Base-by-base conservation (phyloP, 2,329 filamentous ascomycete genomes). In the Coniella lustricola region DNA sequence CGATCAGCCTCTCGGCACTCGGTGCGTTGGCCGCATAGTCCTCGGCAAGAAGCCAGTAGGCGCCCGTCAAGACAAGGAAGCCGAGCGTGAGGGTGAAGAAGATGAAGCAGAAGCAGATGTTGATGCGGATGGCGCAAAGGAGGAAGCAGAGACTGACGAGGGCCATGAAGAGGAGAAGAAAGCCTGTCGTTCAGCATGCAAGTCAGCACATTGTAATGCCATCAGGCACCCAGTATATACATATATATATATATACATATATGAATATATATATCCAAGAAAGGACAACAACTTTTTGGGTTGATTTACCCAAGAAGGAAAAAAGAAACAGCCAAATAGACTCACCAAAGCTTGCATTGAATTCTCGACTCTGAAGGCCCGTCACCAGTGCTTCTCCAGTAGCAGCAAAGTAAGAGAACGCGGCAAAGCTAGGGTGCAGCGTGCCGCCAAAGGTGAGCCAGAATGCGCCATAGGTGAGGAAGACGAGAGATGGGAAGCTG, bases 81-180 rank as follows among this genome's bases (percentile, higher is more conserved):
- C 70, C 68, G 4, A 76, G 57, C 12, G 75, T 61, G 3, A 85
- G 70, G 0, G 67, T 67, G 44, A 76, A 57, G 66, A 85, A 85
- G 60, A 85, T 81, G 36, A 77, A 54, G 50, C 81, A 71, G 64
- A 83, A 84, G 59, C 77, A 68, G 12, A 82, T 45, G 57, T 85
- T 85, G 14, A 81, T 85, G 37, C 82, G 76, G 13, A 84, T 67
- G 3, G 80, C 71, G 62, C 78, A 79, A 59, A 85, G 70, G 41
- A 83, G 64, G 67, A 75, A 84, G 57, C 84, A 60, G 47, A 82
- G 62, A 65, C 74, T 78, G 29, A 84, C 65, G 12, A 84, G 55
- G 13, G 67, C 77, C 79, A 84, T 84, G 56, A 72, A 73, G 50
- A 85, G 56, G 47, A 75, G 71, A 64, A 82, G 76, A 67, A 82